Evolutionary conservation across 805 yeast species (phyloP).

Genomic region (Saccharomycopsis javanensis): DNA sequence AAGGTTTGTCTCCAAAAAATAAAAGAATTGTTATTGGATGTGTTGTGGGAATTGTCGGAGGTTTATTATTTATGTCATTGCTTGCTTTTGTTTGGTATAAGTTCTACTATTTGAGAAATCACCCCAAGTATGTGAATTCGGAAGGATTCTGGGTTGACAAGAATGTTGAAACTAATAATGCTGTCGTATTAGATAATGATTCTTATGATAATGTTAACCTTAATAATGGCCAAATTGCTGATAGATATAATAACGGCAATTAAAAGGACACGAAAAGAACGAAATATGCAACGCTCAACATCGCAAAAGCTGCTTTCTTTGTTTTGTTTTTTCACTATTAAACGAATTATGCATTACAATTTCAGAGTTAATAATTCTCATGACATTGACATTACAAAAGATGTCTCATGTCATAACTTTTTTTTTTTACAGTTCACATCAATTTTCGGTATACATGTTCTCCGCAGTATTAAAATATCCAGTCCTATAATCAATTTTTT

Average conservation of each 20-base stretch:
- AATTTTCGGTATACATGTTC: too few species aligned
- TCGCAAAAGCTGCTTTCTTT: too few species aligned
- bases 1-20: conserved; percentile 40
- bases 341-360: too few species aligned
- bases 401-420: not conserved
- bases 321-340: too few species aligned
- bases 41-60: conserved; percentile 64
- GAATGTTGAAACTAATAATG: conserved; percentile 10
- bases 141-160: conserved; percentile 20
- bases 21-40: conserved; percentile 56
- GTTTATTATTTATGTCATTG: conserved; percentile 37
- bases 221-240: not conserved
- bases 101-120: conserved; percentile 11
- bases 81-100: conserved; percentile 24
- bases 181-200: not conserved
- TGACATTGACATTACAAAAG: too few species aligned
- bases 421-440: not conserved
- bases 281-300: too few species aligned
- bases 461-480: too few species aligned
- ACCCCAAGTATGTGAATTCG: conserved; percentile 18
- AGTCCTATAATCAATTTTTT: not conserved
- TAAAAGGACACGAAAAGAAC: too few species aligned
- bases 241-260: not conserved
- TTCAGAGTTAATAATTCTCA: too few species aligned
- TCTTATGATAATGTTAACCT: not conserved